Evolutionary conservation across 345 rosid genomes (phyloP), one percentile per base, ranked within the genome.

Genomic region (Camelina sativa): DNA sequence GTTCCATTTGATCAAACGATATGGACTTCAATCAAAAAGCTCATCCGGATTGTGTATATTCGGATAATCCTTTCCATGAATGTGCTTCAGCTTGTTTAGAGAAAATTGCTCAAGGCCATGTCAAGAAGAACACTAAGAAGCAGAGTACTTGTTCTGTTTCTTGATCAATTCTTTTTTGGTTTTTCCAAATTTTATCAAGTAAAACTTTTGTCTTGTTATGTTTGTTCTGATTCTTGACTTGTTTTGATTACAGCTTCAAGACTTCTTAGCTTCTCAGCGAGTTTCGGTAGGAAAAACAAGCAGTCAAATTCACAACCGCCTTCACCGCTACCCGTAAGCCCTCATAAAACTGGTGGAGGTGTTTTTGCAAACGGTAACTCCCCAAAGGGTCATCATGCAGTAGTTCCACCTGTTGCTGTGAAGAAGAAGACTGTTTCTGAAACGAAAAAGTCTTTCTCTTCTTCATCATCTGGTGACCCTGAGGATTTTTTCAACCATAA

Each of bases 251-350:
- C 82, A 86, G 97, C 83, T 54, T 86, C 91, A 61, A 70, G 69
- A 76, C 54, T 77, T 58, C 80, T 83, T 69, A 84, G 80, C 38
- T 71, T 78, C 60, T 67, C 93, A 43, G 77, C 83, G 60, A 90
- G 93, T 85, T 84, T 88, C 64, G 88, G 89, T 67, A 80, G 82
- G 80, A 87, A 81, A 67, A 84, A 89, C 86, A 86, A 86, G 60
- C 87, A 78, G 76, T 41, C 85, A n/a, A 60, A 78, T 51, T 76
- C 87, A 64, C 84, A 71, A 65, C 81, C 84, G 23, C 73, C 8
- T 35, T 65, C 98, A 15, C 83, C 90, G 46, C 77, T 51, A 71
- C 69, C 71, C 8, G 47, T 23, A 65, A 79, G 7, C 23, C 30
- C 76, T 30, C 59, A 65, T 41, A 68, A 71, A 63, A 83, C 74